Evolutionary conservation across 2,329 filamentous ascomycete species (phyloP).

Genomic region (Sporothrix dimorphospora): DNA sequence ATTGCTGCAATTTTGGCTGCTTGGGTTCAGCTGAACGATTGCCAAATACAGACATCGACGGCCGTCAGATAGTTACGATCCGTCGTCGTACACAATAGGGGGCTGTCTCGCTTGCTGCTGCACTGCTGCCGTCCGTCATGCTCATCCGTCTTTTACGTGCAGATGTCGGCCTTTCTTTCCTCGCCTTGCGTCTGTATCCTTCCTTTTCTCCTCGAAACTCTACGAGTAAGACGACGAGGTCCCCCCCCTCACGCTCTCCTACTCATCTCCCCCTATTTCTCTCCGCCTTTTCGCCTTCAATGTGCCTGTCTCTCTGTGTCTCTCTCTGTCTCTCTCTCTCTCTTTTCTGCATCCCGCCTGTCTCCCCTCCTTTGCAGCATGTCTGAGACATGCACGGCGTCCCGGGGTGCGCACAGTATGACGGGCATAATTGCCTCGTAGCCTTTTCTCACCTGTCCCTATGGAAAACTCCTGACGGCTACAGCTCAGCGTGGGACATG

Average conservation of each 20-base stretch:
- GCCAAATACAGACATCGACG: not conserved
- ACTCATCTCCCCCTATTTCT: constrained; percentile 12
- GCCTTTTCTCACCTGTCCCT: not conserved
- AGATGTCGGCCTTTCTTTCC: not conserved
- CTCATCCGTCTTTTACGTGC: constrained; percentile 14
- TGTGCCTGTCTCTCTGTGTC: no score
- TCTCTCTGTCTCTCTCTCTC: no score
- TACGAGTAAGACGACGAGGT: not conserved
- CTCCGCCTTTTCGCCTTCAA: not conserved
- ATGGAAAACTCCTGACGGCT: not conserved
- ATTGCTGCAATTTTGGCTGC: not conserved
- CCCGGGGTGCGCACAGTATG: constrained; percentile 1
- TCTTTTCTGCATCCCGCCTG: constrained; percentile 5
- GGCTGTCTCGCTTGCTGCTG: not conserved
- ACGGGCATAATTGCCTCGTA: constrained; percentile 6
- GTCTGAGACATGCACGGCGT: constrained; percentile 7
- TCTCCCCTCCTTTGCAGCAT: constrained; percentile 6
- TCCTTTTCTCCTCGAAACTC: not conserved
- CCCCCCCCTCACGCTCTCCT: not conserved
- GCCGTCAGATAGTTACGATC: not conserved
- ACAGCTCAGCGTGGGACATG: not conserved
- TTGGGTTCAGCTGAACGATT: not conserved
- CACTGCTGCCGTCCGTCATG: not conserved
- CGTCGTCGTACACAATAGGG: not conserved
- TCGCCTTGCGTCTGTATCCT: not conserved